These are phyloP conservation scores for Debaryomyces subglobosus DNA, from an alignment of 1,139 yeast genomes.

Conservation along the genomic window DNA sequence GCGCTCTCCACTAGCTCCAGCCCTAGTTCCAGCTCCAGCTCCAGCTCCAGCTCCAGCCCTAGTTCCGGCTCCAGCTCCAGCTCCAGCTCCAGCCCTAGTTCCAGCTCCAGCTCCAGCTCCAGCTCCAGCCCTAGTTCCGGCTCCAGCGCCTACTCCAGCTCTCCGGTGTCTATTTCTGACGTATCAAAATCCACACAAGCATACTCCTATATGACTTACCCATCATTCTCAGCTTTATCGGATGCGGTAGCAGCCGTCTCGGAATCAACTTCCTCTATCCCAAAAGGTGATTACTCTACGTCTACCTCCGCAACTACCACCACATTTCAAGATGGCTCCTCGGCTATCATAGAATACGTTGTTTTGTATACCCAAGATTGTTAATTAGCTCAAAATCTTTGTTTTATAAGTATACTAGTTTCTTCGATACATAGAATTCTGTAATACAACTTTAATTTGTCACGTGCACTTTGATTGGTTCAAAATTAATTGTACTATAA, in stretches of 20 bases:
- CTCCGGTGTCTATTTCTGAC: background rate
- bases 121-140: background rate
- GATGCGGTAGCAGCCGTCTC: constrained; percentile 8
- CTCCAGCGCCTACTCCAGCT: background rate
- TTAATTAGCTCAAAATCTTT: background rate
- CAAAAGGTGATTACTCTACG: constrained; percentile 30
- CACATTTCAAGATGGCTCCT: constrained; percentile 27
- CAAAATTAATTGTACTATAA: background rate
- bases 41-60: background rate
- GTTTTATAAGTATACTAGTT: background rate
- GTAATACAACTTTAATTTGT: background rate
- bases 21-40: background rate
- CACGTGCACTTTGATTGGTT: background rate
- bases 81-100: background rate
- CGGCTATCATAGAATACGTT: constrained; percentile 36
- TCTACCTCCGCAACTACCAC: constrained; percentile 27
- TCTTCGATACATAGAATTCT: background rate
- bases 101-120: background rate
- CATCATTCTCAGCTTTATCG: constrained; percentile 9
- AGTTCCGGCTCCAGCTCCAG: background rate
- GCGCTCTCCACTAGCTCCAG: background rate
- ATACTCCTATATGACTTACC: background rate
- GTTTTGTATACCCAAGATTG: constrained; percentile 35
- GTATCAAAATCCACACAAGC: background rate
- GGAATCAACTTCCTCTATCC: constrained; percentile 18